These are phyloP conservation scores for Mytilinidion resinicola DNA, from an alignment of 495 filamentous ascomycete genomes.

Conservation along the genomic window DNA sequence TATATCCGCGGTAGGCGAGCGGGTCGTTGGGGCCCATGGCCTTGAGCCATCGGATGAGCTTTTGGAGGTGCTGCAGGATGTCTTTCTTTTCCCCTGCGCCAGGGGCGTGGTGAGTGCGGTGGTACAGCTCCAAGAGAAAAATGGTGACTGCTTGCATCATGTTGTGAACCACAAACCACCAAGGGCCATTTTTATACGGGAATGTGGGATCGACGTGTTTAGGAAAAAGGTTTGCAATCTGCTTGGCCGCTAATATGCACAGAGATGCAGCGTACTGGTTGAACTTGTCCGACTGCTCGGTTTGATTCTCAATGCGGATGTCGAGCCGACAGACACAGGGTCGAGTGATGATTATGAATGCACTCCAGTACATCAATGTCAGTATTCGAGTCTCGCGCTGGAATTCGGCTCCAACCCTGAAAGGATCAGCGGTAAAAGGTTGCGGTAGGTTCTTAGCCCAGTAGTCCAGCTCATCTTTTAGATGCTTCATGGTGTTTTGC, in stretches of 20 bases:
- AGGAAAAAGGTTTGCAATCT: slow-evolving; percentile 42
- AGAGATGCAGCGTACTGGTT: slow-evolving; percentile 47
- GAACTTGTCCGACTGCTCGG: slow-evolving; percentile 42
- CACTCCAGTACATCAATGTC: slow-evolving; percentile 50
- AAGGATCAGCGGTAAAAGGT: slow-evolving; percentile 11
- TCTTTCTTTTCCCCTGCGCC: neutral
- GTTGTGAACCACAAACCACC: slow-evolving; percentile 20
- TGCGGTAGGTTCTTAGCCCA: slow-evolving; percentile 39
- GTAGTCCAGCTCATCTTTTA: slow-evolving; percentile 46
- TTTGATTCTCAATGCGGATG: slow-evolving; percentile 41
- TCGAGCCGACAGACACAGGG: slow-evolving; percentile 55
- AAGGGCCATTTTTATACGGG: slow-evolving; percentile 2
- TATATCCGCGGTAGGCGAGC: neutral
- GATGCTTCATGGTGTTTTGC: slow-evolving; percentile 49
- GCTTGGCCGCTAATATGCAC: slow-evolving; percentile 54
- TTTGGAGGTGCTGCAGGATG: neutral
- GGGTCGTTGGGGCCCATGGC: neutral
- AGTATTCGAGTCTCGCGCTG: slow-evolving; percentile 33
- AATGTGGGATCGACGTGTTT: neutral
- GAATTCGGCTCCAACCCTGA: slow-evolving; percentile 13
- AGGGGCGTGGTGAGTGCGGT: neutral
- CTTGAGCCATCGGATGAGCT: slow-evolving; percentile 11
- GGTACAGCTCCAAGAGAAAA: slow-evolving; percentile 15
- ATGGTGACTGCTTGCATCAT: slow-evolving; percentile 23
- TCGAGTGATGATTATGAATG: slow-evolving; percentile 53